Percentiles rank a stretch among this genome's conserved stretches.
Evolutionary conservation across 495 filamentous ascomycete genomes (phyloP).

Genomic region (Aspergillus carlsbadensis): DNA sequence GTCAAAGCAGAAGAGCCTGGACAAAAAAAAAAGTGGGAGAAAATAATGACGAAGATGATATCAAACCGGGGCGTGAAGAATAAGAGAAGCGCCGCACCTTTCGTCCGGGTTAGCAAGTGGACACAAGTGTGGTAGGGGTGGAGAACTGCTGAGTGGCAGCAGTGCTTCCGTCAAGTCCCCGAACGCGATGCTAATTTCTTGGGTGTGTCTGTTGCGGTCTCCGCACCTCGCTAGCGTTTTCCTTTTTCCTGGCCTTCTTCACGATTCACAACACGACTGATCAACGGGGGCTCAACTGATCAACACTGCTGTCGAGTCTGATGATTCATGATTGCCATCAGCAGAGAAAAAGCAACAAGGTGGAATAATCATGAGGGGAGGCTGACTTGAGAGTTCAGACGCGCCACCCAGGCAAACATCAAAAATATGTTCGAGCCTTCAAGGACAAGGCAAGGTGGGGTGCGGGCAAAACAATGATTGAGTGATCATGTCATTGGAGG

Average conservation of each 20-base stretch:
- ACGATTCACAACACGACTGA: neutral
- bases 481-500: neutral
- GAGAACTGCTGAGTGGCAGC: neutral
- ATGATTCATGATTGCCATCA: neutral
- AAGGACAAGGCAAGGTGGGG: slow-evolving; percentile 11
- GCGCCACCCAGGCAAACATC: slow-evolving; percentile 21
- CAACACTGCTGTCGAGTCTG: neutral
- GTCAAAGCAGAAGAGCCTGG: neutral
- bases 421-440: neutral
- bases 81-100: neutral
- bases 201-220: neutral
- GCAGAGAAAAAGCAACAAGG: slow-evolving; percentile 1
- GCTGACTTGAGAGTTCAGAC: slow-evolving; percentile 18
- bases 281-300: slow-evolving; percentile 7
- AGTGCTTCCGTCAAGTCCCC: slow-evolving; percentile 1
- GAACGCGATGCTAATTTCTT: neutral
- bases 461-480: neutral
- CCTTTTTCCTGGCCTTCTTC: neutral
- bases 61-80: neutral
- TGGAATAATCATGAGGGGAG: slow-evolving; percentile 12
- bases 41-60: neutral
- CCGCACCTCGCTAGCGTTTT: neutral
- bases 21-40: slow-evolving; percentile 4
- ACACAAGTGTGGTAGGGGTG: neutral
- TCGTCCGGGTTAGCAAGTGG: neutral